A percentile compares a stretch with the other conserved stretches of the same genome.
Conservation (phyloP, 768 basidiomycete species). For the Clathrus columnatus region DNA sequence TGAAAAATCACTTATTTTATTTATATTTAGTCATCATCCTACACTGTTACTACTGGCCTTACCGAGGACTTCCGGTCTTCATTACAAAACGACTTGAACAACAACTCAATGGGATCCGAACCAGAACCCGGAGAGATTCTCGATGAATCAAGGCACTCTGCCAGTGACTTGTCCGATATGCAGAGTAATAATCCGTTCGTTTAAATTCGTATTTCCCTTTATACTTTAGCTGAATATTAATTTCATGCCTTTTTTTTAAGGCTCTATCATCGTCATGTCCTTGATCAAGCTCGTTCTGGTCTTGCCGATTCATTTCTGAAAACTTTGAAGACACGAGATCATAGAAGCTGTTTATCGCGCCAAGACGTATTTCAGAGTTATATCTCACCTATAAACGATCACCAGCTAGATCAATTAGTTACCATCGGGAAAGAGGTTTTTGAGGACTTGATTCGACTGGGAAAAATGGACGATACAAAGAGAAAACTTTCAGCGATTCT, state of each 20-base stretch:
- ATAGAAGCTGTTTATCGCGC: not conserved
- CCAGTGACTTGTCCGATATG: not conserved
- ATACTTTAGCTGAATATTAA: not conserved
- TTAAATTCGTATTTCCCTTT: not conserved
- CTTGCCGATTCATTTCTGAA: not conserved
- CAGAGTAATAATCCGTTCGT: not conserved
- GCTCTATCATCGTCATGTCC: not conserved
- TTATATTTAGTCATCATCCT: not conserved
- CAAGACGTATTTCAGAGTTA: not conserved
- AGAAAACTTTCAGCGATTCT: not conserved
- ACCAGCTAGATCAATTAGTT: not conserved
- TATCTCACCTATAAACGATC: not conserved
- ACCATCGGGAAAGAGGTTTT: slow-evolving; percentile 1
- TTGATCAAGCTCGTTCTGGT: not conserved
- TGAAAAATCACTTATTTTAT: not conserved
- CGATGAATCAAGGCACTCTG: not conserved
- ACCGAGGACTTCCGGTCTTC: no score
- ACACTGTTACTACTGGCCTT: no score
- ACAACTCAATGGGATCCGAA: not conserved
- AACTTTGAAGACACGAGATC: not conserved
- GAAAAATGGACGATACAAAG: slow-evolving; percentile 1
- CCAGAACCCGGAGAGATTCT: not conserved
- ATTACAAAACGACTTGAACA: not conserved
- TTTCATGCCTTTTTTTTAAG: not conserved
- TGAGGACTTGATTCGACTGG: not conserved